Conservation (phyloP, 805 yeast species). For the Saccharomycopsis sp. region DNA sequence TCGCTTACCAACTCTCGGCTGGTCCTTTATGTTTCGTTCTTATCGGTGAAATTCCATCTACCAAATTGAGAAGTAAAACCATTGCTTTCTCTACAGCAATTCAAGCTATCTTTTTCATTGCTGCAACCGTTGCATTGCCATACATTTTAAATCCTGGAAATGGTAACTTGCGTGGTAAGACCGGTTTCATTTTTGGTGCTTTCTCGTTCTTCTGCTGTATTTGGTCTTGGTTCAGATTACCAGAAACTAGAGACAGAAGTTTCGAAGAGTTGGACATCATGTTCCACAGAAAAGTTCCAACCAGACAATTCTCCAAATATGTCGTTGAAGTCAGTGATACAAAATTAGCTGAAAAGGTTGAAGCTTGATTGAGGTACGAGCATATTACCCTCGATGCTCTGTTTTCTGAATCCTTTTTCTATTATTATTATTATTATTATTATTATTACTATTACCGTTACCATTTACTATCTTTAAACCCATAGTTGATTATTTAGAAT, state of each 20-base stretch:
- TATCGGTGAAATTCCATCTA: slow-evolving; percentile 36
- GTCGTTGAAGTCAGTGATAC: slow-evolving; percentile 20
- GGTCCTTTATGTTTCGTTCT: slow-evolving; percentile 37
- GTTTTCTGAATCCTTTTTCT: not conserved
- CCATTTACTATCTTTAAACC: no score
- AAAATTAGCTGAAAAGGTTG: not conserved
- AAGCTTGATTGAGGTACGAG: not conserved
- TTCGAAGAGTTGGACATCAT: slow-evolving; percentile 51
- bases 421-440: no score
- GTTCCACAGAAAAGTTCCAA: slow-evolving; percentile 31
- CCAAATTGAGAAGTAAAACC: slow-evolving; percentile 35
- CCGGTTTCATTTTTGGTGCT: slow-evolving; percentile 41
- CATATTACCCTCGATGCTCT: not conserved
- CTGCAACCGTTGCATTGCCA: slow-evolving; percentile 36
- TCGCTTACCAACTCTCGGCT: slow-evolving; percentile 32
- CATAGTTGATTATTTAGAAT: no score
- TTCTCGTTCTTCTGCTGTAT: slow-evolving; percentile 27
- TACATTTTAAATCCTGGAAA: slow-evolving; percentile 41
- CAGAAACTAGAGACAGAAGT: slow-evolving; percentile 50
- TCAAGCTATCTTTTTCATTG: slow-evolving; percentile 30
- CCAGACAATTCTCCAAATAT: slow-evolving; percentile 29
- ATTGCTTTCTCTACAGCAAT: slow-evolving; percentile 30
- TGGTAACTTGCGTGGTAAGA: slow-evolving; percentile 39
- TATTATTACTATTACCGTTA: no score
- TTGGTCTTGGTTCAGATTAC: slow-evolving; percentile 46